These are phyloP conservation scores for Prunus mira DNA, from an alignment of 306 rosid species.

Conservation along the genomic window DNA sequence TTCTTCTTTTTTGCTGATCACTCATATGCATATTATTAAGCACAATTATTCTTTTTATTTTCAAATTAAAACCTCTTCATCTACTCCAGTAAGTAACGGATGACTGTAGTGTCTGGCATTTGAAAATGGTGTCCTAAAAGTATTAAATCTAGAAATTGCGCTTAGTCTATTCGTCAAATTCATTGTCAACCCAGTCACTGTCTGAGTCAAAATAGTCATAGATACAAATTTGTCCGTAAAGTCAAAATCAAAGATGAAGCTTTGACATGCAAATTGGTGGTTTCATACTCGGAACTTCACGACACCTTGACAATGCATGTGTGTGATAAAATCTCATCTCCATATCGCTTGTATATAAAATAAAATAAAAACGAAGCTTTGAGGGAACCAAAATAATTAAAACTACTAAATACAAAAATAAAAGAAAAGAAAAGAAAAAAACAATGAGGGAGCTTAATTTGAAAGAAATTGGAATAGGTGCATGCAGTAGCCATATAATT, in stretches of 20 bases:
- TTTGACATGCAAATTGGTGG: too few species aligned
- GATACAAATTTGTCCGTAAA: too few species aligned
- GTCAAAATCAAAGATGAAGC: too few species aligned
- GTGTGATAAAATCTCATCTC: too few species aligned
- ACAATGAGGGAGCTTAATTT: background rate
- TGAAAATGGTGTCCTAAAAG: background rate
- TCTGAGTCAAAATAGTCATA: background rate
- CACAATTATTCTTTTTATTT: background rate
- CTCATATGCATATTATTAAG: background rate
- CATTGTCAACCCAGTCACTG: background rate
- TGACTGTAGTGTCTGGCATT: background rate
- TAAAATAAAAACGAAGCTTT: background rate
- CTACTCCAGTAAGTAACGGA: background rate
- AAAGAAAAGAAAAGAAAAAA: background rate
- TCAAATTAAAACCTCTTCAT: background rate
- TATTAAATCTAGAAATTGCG: background rate
- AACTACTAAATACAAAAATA: background rate
- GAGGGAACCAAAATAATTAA: background rate
- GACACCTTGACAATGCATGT: rapidly evolving
- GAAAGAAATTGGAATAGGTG: conserved; percentile 4
- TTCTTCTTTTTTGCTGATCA: background rate
- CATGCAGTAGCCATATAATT: background rate
- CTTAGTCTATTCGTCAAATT: background rate
- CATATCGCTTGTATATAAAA: too few species aligned
- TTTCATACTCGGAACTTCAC: too few species aligned